phyloP scores from a whole-genome alignment of 225 moss, liverwort and hornwort genomes.

The Rhytidiadelphus loreus region DNA sequence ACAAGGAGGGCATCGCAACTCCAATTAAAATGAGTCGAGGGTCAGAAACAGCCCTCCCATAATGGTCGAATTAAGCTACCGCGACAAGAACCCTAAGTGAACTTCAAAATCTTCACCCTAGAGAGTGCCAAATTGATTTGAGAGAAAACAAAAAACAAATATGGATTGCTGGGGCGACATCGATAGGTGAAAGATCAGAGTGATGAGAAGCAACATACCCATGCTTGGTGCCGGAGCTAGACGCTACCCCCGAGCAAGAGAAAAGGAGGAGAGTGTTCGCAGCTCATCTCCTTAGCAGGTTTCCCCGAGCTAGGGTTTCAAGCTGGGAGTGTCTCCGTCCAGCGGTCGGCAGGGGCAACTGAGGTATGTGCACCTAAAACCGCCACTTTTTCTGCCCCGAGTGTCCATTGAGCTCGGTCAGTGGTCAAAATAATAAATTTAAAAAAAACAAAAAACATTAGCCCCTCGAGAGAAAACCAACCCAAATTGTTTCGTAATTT shows the following conservation, averaged over 20 bases:
- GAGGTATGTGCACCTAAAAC: not conserved
- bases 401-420: not conserved
- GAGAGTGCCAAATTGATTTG: not conserved
- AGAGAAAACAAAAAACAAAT: not conserved
- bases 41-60: not conserved
- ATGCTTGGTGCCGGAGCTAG: not conserved
- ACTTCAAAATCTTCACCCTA: not conserved
- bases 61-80: not conserved
- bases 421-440: not conserved
- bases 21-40: not conserved
- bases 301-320: not conserved
- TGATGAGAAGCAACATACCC: not conserved
- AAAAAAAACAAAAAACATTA: not conserved
- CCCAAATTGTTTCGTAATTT: not conserved
- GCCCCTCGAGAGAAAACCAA: not conserved
- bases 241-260: not conserved
- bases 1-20: not conserved
- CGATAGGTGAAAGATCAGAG: not conserved
- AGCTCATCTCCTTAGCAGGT: not conserved
- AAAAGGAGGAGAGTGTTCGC: fast-evolving
- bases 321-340: not conserved
- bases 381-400: not conserved
- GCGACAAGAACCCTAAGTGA: not conserved
- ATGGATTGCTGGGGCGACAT: not conserved
- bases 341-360: not conserved